Evolutionary conservation across 768 basidiomycete genomes (phyloP).

Genomic region (Phaffia australis): DNA sequence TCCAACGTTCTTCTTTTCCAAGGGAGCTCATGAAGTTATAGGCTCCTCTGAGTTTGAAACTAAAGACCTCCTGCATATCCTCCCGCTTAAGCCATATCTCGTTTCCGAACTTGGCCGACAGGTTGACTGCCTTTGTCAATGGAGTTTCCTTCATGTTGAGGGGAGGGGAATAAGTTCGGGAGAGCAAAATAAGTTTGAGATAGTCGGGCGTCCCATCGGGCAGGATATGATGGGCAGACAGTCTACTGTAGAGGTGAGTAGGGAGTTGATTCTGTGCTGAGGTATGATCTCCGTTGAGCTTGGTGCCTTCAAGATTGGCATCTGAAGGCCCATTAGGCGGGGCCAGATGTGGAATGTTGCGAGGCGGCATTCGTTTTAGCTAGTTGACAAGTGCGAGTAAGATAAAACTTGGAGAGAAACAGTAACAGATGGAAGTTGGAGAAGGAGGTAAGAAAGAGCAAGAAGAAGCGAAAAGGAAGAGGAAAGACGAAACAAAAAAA

Average conservation of each 20-base stretch:
- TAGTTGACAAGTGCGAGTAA: too few species aligned
- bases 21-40: slow-evolving; percentile 97
- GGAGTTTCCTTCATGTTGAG: slow-evolving; percentile 51
- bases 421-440: background rate
- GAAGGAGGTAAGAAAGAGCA: background rate
- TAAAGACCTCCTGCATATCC: slow-evolving; percentile 93
- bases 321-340: too few species aligned
- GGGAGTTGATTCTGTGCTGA: slow-evolving; percentile 28
- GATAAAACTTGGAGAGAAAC: background rate
- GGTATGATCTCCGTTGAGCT: too few species aligned
- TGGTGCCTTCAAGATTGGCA: too few species aligned
- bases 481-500: too few species aligned
- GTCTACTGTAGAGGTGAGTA: slow-evolving; percentile 36
- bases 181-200: slow-evolving; percentile 72
- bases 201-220: slow-evolving; percentile 58
- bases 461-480: too few species aligned
- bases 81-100: slow-evolving; percentile 95
- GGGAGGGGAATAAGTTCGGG: slow-evolving; percentile 59
- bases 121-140: slow-evolving; percentile 70
- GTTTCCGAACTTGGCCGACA: slow-evolving; percentile 78
- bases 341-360: too few species aligned
- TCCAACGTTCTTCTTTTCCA: slow-evolving; percentile 80
- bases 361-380: too few species aligned
- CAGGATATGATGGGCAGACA: slow-evolving; percentile 34
- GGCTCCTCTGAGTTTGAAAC: slow-evolving; percentile 96